These are phyloP conservation scores for Fusarium neocosmosporiellum DNA, from an alignment of 2,329 filamentous ascomycete species.

Conservation along the genomic window DNA sequence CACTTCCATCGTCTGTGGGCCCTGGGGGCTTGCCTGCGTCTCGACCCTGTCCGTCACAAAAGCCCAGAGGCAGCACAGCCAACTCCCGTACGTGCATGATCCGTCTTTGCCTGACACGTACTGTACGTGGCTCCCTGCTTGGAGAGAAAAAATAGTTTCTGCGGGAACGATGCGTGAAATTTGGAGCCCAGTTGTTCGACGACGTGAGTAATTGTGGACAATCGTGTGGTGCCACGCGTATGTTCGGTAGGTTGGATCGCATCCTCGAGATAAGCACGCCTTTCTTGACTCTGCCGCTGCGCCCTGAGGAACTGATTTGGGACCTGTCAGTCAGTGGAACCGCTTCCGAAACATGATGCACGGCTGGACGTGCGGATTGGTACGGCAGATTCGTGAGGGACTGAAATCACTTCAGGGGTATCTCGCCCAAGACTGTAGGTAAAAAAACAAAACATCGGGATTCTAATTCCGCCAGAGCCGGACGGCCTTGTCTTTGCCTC, in stretches of 20 bases:
- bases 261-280: constrained; percentile 26
- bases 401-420: constrained; percentile 36
- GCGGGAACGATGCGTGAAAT: constrained; percentile 6
- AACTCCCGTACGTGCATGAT: constrained; percentile 39
- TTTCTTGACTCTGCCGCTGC: not conserved
- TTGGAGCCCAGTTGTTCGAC: constrained; percentile 19
- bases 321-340: constrained; percentile 16
- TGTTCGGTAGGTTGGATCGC: not conserved
- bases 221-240: constrained; percentile 27
- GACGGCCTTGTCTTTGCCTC: constrained; percentile 89
- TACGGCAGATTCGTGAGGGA: constrained; percentile 15
- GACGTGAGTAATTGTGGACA: constrained; percentile 23
- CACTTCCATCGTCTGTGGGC: not conserved
- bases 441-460: constrained; percentile 25
- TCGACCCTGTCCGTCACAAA: constrained; percentile 10
- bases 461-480: constrained; percentile 72
- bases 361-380: constrained; percentile 10
- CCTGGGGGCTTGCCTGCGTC: constrained; percentile 13
- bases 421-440: constrained; percentile 28
- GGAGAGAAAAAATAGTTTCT: not conserved
- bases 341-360: constrained; percentile 21
- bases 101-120: constrained; percentile 15
- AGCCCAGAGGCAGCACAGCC: constrained; percentile 10
- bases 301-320: not conserved
- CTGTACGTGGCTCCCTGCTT: not conserved